Conservation (phyloP, 148 eudicot species). For the Simmondsia chinensis region DNA sequence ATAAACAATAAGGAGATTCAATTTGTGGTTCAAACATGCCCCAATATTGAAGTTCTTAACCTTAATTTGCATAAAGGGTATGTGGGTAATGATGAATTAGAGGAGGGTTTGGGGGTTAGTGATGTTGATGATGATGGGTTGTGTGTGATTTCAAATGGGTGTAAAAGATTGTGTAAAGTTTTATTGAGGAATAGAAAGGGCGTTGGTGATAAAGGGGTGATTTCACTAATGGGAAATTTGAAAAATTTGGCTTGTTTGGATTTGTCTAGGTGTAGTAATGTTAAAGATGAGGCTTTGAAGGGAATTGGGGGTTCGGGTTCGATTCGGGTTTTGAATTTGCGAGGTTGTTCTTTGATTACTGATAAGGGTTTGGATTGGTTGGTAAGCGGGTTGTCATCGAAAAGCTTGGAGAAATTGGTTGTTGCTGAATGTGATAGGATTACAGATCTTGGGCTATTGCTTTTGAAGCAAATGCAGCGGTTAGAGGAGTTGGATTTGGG, state of each 20-base stretch:
- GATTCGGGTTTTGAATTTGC: conserved; percentile 5
- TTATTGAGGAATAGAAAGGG: conserved; percentile 7
- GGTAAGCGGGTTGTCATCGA: conserved; percentile 6
- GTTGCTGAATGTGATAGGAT: conserved; percentile 15
- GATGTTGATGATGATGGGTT: conserved; percentile 14
- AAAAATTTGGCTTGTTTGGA: conserved; percentile 4
- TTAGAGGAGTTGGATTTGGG: conserved; percentile 17
- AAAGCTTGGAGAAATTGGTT: conserved; percentile 3
- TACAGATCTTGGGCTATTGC: conserved; percentile 10
- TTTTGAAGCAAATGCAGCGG: conserved; percentile 4
- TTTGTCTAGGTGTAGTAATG: conserved; percentile 3
- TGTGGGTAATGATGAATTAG: neutral
- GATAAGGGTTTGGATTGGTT: conserved; percentile 12
- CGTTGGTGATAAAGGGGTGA: conserved; percentile 11
- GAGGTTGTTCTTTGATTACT: conserved; percentile 10
- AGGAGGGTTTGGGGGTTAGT: neutral
- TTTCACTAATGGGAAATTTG: neutral
- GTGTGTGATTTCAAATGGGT: conserved; percentile 5
- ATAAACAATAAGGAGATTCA: conserved; percentile 1
- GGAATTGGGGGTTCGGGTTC: conserved; percentile 13
- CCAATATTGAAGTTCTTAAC: conserved; percentile 9
- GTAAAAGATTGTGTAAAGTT: neutral
- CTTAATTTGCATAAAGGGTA: conserved; percentile 1
- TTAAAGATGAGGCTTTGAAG: conserved; percentile 6
- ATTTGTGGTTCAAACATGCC: conserved; percentile 10